Conservation (phyloP, 345 rosid species). For the Cardiospermum halicacabum region DNA sequence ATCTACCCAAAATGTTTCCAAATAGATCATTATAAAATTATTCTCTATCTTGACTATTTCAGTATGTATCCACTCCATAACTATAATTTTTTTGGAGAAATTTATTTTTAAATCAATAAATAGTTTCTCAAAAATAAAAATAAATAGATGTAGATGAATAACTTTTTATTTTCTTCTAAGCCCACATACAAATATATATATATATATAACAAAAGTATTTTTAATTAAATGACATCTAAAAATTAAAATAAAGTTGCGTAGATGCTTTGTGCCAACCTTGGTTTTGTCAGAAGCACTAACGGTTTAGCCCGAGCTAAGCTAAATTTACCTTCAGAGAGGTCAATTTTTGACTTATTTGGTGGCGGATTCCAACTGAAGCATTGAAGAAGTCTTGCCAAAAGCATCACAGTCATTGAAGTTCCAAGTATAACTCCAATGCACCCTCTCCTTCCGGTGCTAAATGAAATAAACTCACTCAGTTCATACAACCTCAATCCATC, state of each 20-base stretch:
- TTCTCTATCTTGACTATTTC: no score
- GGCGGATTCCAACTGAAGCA: conserved; percentile 40
- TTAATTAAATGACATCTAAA: no score
- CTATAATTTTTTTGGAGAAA: no score
- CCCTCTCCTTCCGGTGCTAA: conserved; percentile 49
- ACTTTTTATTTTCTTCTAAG: no score
- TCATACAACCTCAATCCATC: conserved; percentile 17
- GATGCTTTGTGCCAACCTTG: conserved; percentile 30
- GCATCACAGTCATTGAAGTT: conserved; percentile 41
- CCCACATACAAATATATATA: no score
- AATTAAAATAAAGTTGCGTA: conserved; percentile 22
- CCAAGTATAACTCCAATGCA: conserved; percentile 32
- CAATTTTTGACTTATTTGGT: conserved; percentile 3
- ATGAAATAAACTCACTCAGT: conserved; percentile 32
- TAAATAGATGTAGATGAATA: no score
- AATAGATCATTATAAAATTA: no score
- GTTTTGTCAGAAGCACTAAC: conserved; percentile 28
- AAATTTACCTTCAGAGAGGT: conserved; percentile 15
- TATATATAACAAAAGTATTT: no score
- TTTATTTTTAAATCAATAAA: no score
- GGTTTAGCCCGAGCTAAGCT: conserved; percentile 24
- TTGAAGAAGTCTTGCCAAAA: conserved; percentile 47
- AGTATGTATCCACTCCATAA: no score
- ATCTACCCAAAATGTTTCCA: no score
- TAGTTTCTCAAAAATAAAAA: no score